A percentile compares a stretch with the other conserved stretches of the same genome.
Conservation (phyloP, 257 asterid genomes). For the Cordia subcordata region DNA sequence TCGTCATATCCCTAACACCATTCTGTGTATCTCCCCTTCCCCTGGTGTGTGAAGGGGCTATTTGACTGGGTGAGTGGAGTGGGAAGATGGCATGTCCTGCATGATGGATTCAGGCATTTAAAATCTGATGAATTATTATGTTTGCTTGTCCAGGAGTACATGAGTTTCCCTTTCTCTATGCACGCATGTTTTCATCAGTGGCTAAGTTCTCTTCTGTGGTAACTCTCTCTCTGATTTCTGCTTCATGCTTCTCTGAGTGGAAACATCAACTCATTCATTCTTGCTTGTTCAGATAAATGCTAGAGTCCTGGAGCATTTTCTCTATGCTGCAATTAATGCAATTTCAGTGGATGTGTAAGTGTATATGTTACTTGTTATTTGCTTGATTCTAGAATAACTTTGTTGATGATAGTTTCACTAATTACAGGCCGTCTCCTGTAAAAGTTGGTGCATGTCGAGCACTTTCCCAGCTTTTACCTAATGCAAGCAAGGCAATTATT, state of each 20-base stretch:
- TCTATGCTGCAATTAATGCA: conserved; percentile 72
- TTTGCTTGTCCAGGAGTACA: conserved; percentile 49
- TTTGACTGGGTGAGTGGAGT: neutral
- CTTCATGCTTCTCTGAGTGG: conserved; percentile 7
- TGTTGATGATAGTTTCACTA: conserved; percentile 14
- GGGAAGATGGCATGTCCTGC: neutral
- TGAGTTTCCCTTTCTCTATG: conserved; percentile 85
- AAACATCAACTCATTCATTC: conserved; percentile 16
- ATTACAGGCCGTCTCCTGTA: conserved; percentile 80
- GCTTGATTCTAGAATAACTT: conserved; percentile 5
- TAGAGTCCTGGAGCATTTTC: conserved; percentile 56
- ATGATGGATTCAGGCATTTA: conserved; percentile 12
- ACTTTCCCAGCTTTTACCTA: conserved; percentile 80
- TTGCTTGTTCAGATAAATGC: conserved; percentile 59
- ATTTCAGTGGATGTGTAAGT: conserved; percentile 92
- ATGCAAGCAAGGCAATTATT: conserved; percentile 49
- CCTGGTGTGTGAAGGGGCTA: no score
- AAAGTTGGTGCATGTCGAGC: conserved; percentile 97
- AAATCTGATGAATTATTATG: conserved; percentile 7
- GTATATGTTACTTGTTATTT: conserved; percentile 12
- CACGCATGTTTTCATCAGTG: conserved; percentile 81
- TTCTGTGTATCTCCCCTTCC: no score
- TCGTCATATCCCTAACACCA: no score
- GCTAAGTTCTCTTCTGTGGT: conserved; percentile 86
- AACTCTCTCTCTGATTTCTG: conserved; percentile 19